phyloP scores from a whole-genome alignment of 192 early-diverging fungal species.

The Backusella macrospora region DNA sequence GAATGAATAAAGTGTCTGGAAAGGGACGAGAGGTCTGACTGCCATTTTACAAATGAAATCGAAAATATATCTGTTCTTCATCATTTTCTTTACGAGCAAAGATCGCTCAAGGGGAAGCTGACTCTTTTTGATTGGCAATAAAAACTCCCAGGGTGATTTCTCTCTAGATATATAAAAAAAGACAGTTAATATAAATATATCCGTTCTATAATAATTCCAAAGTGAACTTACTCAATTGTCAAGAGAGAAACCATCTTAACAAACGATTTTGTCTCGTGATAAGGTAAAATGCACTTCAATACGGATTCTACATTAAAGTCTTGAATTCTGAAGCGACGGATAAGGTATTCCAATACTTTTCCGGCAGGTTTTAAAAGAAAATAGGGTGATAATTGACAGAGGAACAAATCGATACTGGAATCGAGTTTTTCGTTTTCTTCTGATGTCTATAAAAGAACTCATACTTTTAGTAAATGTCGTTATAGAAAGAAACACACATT shows the following conservation, averaged over 20 bases:
- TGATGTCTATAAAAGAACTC: conserved; percentile 54
- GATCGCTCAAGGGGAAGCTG: conserved; percentile 67
- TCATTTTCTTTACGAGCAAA: conserved; percentile 69
- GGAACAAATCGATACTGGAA: conserved; percentile 70
- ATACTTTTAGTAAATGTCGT: background rate
- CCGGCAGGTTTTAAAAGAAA: conserved; percentile 84
- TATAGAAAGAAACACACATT: background rate
- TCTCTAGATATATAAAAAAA: conserved; percentile 33
- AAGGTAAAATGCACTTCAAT: conserved; percentile 82
- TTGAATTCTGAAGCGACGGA: conserved; percentile 85
- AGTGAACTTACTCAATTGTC: conserved; percentile 56
- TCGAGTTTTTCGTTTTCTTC: conserved; percentile 83
- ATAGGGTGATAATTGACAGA: conserved; percentile 80
- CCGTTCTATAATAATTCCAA: background rate
- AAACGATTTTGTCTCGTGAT: conserved; percentile 92
- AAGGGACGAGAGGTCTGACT: conserved; percentile 32
- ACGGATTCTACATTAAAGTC: conserved; percentile 84
- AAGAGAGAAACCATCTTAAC: conserved; percentile 80
- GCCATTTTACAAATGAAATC: conserved; percentile 78
- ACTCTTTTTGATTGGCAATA: conserved; percentile 56
- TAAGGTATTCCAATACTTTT: conserved; percentile 92
- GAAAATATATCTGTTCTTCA: conserved; percentile 69
- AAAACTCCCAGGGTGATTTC: conserved; percentile 59
- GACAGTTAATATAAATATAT: background rate
- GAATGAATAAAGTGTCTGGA: conserved; percentile 67